phyloP scores from a whole-genome alignment of 2,329 filamentous ascomycete species.

The Aspergillus pseudonomiae region DNA sequence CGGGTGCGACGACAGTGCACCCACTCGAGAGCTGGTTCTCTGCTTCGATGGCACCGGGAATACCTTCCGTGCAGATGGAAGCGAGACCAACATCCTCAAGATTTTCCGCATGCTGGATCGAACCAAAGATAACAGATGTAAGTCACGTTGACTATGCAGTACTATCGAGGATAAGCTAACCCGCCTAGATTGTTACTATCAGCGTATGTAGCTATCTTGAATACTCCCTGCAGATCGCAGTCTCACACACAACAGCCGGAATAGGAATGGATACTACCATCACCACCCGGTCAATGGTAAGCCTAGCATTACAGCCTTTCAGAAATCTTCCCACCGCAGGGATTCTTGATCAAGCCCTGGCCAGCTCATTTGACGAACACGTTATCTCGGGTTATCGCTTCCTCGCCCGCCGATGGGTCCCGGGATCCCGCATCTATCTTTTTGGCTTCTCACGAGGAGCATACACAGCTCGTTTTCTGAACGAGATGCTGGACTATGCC shows the following conservation, averaged over 20 bases:
- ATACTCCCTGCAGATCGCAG: background rate
- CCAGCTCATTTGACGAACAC: slow-evolving; percentile 23
- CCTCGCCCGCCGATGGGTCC: slow-evolving; percentile 21
- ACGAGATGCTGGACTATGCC: slow-evolving; percentile 26
- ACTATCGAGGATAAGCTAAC: background rate
- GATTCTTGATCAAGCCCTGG: slow-evolving; percentile 19
- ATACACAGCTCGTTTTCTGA: slow-evolving; percentile 29
- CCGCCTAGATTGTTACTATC: slow-evolving; percentile 23
- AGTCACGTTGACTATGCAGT: background rate
- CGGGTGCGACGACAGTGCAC: background rate
- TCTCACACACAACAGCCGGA: slow-evolving; percentile 14
- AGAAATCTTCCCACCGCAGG: slow-evolving; percentile 11
- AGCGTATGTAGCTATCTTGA: slow-evolving; percentile 17
- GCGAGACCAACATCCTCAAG: slow-evolving; percentile 47
- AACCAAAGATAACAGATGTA: slow-evolving; percentile 27
- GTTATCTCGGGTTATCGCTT: slow-evolving; percentile 26
- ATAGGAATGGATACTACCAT: slow-evolving; percentile 23
- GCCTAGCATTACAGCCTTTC: slow-evolving; percentile 16
- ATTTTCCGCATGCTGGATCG: slow-evolving; percentile 45
- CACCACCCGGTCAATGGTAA: slow-evolving; percentile 15
- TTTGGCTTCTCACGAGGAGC: slow-evolving; percentile 31
- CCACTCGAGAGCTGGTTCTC: slow-evolving; percentile 30
- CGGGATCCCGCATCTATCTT: slow-evolving; percentile 23
- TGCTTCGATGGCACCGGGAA: slow-evolving; percentile 48
- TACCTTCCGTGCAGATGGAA: slow-evolving; percentile 41